phyloP scores from a whole-genome alignment of 306 rosid genomes.

The Malus sylvestris region DNA sequence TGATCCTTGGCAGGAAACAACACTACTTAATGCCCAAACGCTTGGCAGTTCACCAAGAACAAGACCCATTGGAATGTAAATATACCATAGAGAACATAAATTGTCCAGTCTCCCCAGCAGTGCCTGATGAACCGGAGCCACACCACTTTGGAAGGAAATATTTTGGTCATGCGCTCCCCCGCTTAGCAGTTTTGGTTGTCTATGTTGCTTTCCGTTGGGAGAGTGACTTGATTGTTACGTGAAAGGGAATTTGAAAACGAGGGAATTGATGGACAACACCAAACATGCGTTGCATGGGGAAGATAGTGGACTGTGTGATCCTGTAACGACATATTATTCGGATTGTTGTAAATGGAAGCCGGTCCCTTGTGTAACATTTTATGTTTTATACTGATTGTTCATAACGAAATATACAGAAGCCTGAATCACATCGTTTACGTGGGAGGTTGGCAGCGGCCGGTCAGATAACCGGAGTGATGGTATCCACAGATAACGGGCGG shows the following conservation, averaged over 20 bases:
- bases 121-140: conserved; percentile 20
- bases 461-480: conserved; percentile 94
- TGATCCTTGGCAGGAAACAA: conserved; percentile 54
- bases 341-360: conserved; percentile 27
- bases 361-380: conserved; percentile 16
- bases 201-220: conserved; percentile 1
- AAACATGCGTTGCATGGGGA: conserved; percentile 3
- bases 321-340: not conserved
- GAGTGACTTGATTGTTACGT: conserved; percentile 7
- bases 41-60: conserved; percentile 85
- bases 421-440: conserved; percentile 15
- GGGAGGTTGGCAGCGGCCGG: conserved; percentile 66
- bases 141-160: conserved; percentile 21
- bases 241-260: conserved; percentile 6
- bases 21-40: conserved; percentile 46
- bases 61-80: conserved; percentile 67
- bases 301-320: conserved; percentile 3
- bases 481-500: conserved; percentile 57
- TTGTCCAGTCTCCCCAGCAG: conserved; percentile 27
- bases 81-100: conserved; percentile 17
- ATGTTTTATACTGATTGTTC: not conserved
- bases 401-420: conserved; percentile 23
- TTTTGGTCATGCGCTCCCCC: not conserved
- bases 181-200: conserved; percentile 5
- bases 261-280: not conserved